phyloP scores from a whole-genome alignment of 805 yeast genomes.

The Saccharomyces kudriavzevii region DNA sequence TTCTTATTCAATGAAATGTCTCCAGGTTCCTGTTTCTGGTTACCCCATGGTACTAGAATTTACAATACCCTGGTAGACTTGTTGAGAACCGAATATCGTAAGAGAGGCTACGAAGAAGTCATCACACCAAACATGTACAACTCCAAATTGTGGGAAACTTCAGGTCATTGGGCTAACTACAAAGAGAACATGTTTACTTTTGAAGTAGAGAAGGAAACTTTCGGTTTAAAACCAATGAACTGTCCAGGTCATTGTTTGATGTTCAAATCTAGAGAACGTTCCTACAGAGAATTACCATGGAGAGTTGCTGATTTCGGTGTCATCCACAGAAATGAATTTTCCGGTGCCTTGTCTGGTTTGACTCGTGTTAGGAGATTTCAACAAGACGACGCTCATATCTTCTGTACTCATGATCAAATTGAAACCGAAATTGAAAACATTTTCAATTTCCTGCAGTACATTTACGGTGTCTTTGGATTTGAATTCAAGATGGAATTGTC shows the following conservation, averaged over 20 bases:
- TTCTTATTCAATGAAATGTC: conserved; percentile 94
- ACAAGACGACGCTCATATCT: conserved; percentile 97
- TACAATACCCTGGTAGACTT: conserved; percentile 79
- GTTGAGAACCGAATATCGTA: conserved; percentile 75
- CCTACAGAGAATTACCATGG: conserved; percentile 96
- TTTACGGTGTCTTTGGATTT: conserved; percentile 89
- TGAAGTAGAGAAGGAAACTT: conserved; percentile 92
- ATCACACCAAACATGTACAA: conserved; percentile 99
- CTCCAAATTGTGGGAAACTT: conserved; percentile 94
- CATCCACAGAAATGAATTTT: conserved; percentile 90
- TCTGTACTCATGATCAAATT: conserved; percentile 89
- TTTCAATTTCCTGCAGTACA: conserved; percentile 74
- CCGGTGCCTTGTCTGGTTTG: conserved; percentile 90
- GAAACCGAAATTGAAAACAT: conserved; percentile 75
- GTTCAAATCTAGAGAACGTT: conserved; percentile 87
- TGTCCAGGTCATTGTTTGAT: conserved; percentile 90
- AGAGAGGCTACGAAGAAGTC: conserved; percentile 95
- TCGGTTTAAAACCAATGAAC: conserved; percentile 91
- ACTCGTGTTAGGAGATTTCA: conserved; percentile 98
- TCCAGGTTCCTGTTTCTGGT: conserved; percentile 98
- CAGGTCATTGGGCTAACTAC: conserved; percentile 98
- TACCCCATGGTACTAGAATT: conserved; percentile 98
- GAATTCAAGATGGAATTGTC: conserved; percentile 95
- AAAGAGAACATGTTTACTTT: conserved; percentile 95
- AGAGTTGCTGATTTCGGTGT: conserved; percentile 98